Percentiles rank a stretch among this genome's conserved stretches.
These are phyloP conservation scores for Triticum dicoccoides DNA, from an alignment of 176 grass and related monocot genomes.

Conservation along the genomic window DNA sequence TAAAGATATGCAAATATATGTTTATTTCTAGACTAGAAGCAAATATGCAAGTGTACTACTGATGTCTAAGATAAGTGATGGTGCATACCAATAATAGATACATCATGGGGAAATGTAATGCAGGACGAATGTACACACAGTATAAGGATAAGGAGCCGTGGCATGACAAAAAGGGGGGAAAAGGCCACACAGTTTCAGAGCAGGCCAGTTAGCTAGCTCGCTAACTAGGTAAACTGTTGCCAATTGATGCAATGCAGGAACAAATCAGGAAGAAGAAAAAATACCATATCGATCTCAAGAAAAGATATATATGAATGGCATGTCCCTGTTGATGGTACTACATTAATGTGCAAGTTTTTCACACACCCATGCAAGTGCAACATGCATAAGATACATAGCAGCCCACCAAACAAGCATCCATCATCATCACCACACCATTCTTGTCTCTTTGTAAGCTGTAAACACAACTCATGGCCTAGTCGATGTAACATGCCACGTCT, in stretches of 20 bases:
- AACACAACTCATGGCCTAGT: not conserved
- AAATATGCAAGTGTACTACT: not conserved
- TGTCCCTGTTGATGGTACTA: not conserved
- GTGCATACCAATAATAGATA: not conserved
- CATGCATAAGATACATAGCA: too few species aligned
- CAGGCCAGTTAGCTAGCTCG: not conserved
- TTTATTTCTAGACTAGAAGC: not conserved
- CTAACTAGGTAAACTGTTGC: not conserved
- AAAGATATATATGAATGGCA: not conserved
- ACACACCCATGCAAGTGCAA: too few species aligned
- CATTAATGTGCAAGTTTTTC: not conserved
- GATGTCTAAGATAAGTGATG: not conserved
- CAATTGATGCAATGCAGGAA: not conserved
- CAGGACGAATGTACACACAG: not conserved
- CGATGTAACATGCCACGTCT: conserved; percentile 3
- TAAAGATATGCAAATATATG: too few species aligned
- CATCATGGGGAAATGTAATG: not conserved
- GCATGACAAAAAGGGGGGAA: not conserved
- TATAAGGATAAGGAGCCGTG: not conserved
- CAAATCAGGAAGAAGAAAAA: not conserved
- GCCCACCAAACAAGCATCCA: not conserved
- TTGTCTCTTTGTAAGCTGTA: conserved; percentile 16
- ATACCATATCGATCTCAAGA: not conserved
- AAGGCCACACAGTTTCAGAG: not conserved
- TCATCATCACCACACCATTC: not conserved